Evolutionary conservation across 345 rosid species (phyloP).

Genomic region (Rubroshorea leprosula): DNA sequence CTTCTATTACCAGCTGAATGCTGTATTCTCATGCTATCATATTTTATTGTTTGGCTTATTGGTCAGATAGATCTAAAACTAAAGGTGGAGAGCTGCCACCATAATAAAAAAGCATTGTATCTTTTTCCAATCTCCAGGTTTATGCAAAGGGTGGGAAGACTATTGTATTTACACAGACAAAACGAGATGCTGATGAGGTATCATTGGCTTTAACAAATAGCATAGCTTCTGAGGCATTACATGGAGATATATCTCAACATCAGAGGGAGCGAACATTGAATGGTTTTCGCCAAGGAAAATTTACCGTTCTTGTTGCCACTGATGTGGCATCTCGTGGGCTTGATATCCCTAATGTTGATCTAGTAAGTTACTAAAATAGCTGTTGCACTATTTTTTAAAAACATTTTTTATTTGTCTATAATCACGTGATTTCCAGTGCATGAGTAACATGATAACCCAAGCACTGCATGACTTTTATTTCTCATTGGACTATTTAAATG

Average conservation of each 20-base stretch:
- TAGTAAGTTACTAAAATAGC: conserved; percentile 39
- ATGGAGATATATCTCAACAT: conserved; percentile 97
- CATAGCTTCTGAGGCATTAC: conserved; percentile 93
- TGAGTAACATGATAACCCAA: not conserved
- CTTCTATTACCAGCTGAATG: not conserved
- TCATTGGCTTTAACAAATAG: conserved; percentile 69
- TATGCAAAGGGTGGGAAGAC: conserved; percentile 97
- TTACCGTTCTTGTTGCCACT: conserved; percentile 95
- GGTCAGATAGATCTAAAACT: conserved; percentile 4
- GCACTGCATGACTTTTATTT: not conserved
- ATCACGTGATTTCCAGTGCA: not conserved
- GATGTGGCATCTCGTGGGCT: conserved; percentile 99
- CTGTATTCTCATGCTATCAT: not conserved
- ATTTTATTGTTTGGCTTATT: not conserved
- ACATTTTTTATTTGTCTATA: not conserved
- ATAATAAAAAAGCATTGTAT: not conserved
- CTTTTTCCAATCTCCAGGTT: conserved; percentile 43
- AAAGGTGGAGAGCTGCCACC: not conserved
- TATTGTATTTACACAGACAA: conserved; percentile 93
- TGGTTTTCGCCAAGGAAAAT: conserved; percentile 91
- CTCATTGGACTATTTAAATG: not conserved
- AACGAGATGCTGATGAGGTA: conserved; percentile 95
- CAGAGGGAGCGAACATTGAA: conserved; percentile 98
- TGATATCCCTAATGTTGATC: conserved; percentile 94
- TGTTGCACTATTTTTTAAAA: not conserved